A percentile compares a stretch with the other conserved stretches of the same genome.
Evolutionary conservation across 2,329 filamentous ascomycete genomes (phyloP).

Genomic region (Clathrospora elynae): DNA sequence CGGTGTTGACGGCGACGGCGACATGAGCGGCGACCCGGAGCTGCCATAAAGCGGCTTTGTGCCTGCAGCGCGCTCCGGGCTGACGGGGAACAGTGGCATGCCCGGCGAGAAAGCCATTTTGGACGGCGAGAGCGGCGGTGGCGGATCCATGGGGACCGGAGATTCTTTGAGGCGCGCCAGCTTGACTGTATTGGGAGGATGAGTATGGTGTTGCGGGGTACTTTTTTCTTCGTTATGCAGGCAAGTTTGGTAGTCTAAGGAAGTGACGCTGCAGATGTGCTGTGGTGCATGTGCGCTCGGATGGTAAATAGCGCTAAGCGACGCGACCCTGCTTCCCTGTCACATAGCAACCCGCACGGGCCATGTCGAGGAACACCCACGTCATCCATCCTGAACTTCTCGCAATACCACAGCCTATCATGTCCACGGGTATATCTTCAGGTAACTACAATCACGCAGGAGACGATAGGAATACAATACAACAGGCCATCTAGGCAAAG

Average conservation of each 20-base stretch:
- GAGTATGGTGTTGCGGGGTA: constrained; percentile 11
- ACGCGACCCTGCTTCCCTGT: constrained; percentile 28
- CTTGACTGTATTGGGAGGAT: constrained; percentile 35
- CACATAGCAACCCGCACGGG: constrained; percentile 34
- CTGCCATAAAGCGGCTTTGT: constrained; percentile 42
- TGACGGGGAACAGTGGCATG: constrained; percentile 64
- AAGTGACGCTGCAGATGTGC: constrained; percentile 17
- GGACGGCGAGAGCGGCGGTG: constrained; percentile 46
- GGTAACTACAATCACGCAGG: background rate
- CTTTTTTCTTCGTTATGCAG: constrained; percentile 8
- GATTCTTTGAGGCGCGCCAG: constrained; percentile 47
- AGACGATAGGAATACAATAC: too few species aligned
- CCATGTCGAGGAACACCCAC: constrained; percentile 15
- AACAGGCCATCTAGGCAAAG: too few species aligned
- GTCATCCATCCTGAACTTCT: constrained; percentile 5
- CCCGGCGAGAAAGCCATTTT: constrained; percentile 62
- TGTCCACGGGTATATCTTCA: background rate
- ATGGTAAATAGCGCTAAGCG: constrained; percentile 34
- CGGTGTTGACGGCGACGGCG: constrained; percentile 37
- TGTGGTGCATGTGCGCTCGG: constrained; percentile 26
- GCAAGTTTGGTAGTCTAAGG: constrained; percentile 15
- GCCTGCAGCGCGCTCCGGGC: constrained; percentile 67
- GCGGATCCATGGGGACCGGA: constrained; percentile 45
- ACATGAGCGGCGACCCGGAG: constrained; percentile 21
- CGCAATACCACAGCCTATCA: too few species aligned